These are phyloP conservation scores for Aspergillus sp. DNA, from an alignment of 2,329 filamentous ascomycete genomes.

Conservation along the genomic window DNA sequence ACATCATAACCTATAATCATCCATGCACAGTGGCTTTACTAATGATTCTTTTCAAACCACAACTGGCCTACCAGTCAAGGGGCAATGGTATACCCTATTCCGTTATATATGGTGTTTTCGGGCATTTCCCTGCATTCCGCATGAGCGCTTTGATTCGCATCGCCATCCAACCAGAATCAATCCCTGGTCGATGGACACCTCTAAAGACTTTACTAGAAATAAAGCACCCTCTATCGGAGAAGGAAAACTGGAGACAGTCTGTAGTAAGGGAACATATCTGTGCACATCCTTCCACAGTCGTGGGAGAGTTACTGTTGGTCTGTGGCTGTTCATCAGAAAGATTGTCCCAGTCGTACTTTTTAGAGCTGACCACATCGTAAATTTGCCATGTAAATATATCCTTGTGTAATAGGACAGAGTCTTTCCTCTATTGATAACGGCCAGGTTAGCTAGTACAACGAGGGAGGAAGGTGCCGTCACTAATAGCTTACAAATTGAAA, in stretches of 20 bases:
- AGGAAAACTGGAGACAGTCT: conserved; percentile 29
- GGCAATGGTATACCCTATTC: conserved; percentile 9
- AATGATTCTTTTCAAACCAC: not conserved
- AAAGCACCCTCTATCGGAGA: conserved; percentile 15
- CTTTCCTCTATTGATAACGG: not conserved
- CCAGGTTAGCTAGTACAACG: not conserved
- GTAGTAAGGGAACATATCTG: conserved; percentile 22
- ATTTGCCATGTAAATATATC: conserved; percentile 24
- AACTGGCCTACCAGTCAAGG: not conserved
- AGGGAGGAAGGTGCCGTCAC: not conserved
- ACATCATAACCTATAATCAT: not conserved
- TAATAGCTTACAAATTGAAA: conserved; percentile 22
- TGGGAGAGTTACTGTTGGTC: not conserved
- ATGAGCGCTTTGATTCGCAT: conserved; percentile 23
- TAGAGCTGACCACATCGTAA: conserved; percentile 11
- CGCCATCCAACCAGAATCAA: conserved; percentile 27
- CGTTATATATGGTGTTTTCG: conserved; percentile 24
- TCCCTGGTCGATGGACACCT: conserved; percentile 14
- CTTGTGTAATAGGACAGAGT: conserved; percentile 15
- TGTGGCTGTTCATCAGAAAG: conserved; percentile 15
- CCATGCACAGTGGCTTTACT: not conserved
- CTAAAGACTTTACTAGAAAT: conserved; percentile 23
- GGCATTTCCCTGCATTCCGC: conserved; percentile 21
- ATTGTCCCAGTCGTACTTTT: conserved; percentile 14
- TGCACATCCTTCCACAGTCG: conserved; percentile 19